Evolutionary conservation across 2,329 filamentous ascomycete species (phyloP).

Genomic region (Hypoxylon sp.): DNA sequence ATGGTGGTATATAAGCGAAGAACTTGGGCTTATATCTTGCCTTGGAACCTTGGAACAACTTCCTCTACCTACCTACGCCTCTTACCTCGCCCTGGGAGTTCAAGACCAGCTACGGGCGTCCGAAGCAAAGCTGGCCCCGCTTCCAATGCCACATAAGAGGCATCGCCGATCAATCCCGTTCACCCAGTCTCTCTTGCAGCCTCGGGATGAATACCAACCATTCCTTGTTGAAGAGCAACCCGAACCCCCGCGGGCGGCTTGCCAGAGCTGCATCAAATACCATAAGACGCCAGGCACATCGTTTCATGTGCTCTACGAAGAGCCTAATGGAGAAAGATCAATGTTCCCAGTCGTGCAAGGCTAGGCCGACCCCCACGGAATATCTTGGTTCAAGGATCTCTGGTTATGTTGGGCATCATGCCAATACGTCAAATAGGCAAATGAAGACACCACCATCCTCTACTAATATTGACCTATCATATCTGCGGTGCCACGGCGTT

Average conservation of each 20-base stretch:
- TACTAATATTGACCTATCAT: slow-evolving; percentile 15
- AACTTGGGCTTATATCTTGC: neutral
- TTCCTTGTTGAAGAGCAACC: slow-evolving; percentile 1
- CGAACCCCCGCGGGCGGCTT: slow-evolving; percentile 15
- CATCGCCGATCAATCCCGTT: slow-evolving; percentile 3
- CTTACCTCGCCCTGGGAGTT: neutral
- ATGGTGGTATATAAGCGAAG: neutral
- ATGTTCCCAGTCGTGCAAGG: neutral
- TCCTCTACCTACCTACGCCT: neutral
- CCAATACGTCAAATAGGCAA: slow-evolving; percentile 24
- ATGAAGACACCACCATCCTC: slow-evolving; percentile 24
- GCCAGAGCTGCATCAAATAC: slow-evolving; percentile 1
- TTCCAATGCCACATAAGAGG: slow-evolving; percentile 8
- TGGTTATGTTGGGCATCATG: slow-evolving; percentile 1
- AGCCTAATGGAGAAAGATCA: slow-evolving; percentile 7
- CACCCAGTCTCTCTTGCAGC: slow-evolving; percentile 4
- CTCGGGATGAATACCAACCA: slow-evolving; percentile 1
- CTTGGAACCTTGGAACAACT: neutral
- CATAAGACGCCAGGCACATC: slow-evolving; percentile 3
- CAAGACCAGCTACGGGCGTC: slow-evolving; percentile 1
- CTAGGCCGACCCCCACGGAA: slow-evolving; percentile 16
- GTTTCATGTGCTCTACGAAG: neutral
- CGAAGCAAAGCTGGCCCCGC: slow-evolving; percentile 14
- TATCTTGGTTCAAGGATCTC: neutral
- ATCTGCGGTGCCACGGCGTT: slow-evolving; percentile 15